phyloP scores from a whole-genome alignment of 2,329 filamentous ascomycete species.

The Huntiella moniliformis region DNA sequence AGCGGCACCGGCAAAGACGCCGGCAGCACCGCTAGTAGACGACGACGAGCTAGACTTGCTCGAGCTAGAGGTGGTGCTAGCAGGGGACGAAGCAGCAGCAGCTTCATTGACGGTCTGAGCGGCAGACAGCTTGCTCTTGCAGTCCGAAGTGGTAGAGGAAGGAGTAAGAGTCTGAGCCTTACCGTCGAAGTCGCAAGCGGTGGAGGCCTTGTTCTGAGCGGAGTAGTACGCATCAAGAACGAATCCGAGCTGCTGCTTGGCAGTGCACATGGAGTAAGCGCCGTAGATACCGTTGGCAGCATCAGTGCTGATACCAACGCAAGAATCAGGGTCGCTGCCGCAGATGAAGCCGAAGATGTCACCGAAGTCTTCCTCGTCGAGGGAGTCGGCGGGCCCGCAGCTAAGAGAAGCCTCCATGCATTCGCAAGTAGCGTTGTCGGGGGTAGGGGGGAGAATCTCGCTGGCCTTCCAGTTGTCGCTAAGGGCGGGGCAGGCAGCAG shows the following conservation, averaged over 20 bases:
- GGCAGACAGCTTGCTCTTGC: conserved; percentile 38
- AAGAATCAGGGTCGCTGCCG: conserved; percentile 35
- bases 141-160: conserved; percentile 29
- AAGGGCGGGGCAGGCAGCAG: conserved; percentile 46
- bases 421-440: conserved; percentile 58
- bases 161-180: conserved; percentile 37
- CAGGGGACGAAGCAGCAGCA: conserved; percentile 19
- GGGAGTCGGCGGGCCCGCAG: conserved; percentile 45
- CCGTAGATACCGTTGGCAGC: conserved; percentile 51
- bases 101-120: conserved; percentile 39
- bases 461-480: conserved; percentile 47
- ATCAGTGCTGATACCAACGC: conserved; percentile 50
- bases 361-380: conserved; percentile 40
- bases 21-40: conserved; percentile 1
- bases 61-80: conserved; percentile 1
- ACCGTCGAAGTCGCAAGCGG: conserved; percentile 55
- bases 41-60: conserved; percentile 4
- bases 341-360: conserved; percentile 60
- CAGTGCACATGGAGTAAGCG: conserved; percentile 58
- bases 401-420: conserved; percentile 65
- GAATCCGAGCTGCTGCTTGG: conserved; percentile 52
- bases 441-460: conserved; percentile 58
- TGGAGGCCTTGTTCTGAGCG: conserved; percentile 29
- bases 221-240: conserved; percentile 58
- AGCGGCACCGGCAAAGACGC: conserved; percentile 6